Conservation (phyloP, 2,329 filamentous ascomycete genomes). For the Aspergillus sojae region DNA sequence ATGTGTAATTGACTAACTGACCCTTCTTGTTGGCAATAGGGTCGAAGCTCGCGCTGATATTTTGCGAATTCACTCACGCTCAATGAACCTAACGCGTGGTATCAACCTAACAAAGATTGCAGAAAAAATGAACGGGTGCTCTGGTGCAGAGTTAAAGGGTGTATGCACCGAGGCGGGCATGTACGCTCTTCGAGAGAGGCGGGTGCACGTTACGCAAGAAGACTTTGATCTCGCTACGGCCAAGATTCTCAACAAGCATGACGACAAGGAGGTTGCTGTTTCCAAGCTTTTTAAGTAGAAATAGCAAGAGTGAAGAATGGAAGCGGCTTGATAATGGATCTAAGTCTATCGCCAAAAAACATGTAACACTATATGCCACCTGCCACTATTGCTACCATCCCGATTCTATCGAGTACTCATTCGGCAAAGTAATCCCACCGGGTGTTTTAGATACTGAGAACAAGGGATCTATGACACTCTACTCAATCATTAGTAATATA, state of each 20-base stretch:
- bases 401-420: no score
- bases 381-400: not conserved
- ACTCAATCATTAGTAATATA: not conserved
- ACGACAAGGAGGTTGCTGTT: slow-evolving; percentile 78
- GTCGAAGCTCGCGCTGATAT: slow-evolving; percentile 97
- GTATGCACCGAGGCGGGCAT: slow-evolving; percentile 98
- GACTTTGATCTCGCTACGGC: slow-evolving; percentile 98
- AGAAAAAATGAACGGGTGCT: slow-evolving; percentile 99
- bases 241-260: slow-evolving; percentile 99
- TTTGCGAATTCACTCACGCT: slow-evolving; percentile 92
- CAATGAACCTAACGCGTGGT: slow-evolving; percentile 97
- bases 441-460: not conserved
- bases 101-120: slow-evolving; percentile 98
- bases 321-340: slow-evolving; percentile 2
- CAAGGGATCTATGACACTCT: not conserved
- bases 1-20: slow-evolving; percentile 21
- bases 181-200: slow-evolving; percentile 92
- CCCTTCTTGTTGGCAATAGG: slow-evolving; percentile 30
- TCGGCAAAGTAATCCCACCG: not conserved
- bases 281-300: slow-evolving; percentile 42
- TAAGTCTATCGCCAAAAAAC: slow-evolving; percentile 8
- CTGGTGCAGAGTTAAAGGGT: slow-evolving; percentile 95
- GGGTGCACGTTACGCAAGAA: slow-evolving; percentile 98
- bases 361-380: slow-evolving; percentile 28
- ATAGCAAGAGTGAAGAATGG: not conserved